Percentiles rank a stretch among this genome's conserved stretches.
phyloP scores from a whole-genome alignment of 176 grass and related monocot species.

The Cocos nucifera region DNA sequence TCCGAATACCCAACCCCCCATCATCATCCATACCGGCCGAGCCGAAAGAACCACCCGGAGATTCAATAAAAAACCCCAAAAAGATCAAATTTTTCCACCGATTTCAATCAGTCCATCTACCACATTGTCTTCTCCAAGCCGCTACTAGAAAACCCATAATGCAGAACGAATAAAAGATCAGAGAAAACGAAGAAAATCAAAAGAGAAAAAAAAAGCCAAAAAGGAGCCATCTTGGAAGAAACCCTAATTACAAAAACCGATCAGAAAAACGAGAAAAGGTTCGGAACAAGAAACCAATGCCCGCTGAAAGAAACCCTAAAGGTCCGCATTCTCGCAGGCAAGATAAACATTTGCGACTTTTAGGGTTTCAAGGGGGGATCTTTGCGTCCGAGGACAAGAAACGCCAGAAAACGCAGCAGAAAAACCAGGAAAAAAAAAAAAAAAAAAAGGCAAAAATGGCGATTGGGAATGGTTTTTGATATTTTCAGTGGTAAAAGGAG shows the following conservation, averaged over 20 bases:
- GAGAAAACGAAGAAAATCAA: constrained; percentile 8
- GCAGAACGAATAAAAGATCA: constrained; percentile 16
- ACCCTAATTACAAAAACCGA: constrained; percentile 27
- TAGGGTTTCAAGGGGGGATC: too few species aligned
- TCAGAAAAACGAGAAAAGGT: constrained; percentile 3
- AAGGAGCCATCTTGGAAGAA: constrained; percentile 11
- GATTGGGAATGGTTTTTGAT: neutral
- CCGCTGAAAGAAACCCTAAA: constrained; percentile 10
- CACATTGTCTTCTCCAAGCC: constrained; percentile 16
- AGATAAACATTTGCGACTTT: too few species aligned
- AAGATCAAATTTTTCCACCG: neutral
- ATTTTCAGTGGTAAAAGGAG: neutral
- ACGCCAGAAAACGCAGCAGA: too few species aligned
- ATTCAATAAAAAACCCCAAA: constrained; percentile 1
- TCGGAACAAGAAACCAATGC: constrained; percentile 6
- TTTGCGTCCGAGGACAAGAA: too few species aligned
- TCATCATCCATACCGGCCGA: constrained; percentile 57
- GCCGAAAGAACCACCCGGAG: neutral
- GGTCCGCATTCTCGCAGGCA: neutral
- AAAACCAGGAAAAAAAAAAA: neutral
- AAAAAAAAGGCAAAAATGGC: constrained; percentile 15
- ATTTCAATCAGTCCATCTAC: constrained; percentile 28
- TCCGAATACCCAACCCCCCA: constrained; percentile 51
- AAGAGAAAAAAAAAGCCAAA: neutral
- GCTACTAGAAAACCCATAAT: constrained; percentile 16